Evolutionary conservation across 768 basidiomycete species (phyloP).

Genomic region (Crucibulum laeve): DNA sequence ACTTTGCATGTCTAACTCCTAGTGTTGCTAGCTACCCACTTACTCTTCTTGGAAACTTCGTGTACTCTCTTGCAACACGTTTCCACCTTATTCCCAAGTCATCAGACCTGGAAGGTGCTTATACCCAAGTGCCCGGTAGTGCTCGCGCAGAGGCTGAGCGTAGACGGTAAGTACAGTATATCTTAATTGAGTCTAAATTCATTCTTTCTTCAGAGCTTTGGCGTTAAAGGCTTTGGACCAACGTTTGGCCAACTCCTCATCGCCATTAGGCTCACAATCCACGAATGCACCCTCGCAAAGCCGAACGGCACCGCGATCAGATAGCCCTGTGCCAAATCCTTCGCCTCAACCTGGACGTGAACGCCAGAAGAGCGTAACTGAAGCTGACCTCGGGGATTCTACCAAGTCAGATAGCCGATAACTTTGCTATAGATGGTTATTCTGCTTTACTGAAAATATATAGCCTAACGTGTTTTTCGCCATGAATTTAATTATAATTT

Average conservation of each 20-base stretch:
- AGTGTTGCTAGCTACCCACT: slow-evolving; percentile 58
- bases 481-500: no score
- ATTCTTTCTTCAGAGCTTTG: slow-evolving; percentile 63
- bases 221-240: slow-evolving; percentile 97
- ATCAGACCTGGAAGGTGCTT: slow-evolving; percentile 72
- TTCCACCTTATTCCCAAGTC: slow-evolving; percentile 73
- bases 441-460: no score
- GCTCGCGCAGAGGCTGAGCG: slow-evolving; percentile 96
- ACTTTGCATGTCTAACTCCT: slow-evolving; percentile 3
- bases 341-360: no score
- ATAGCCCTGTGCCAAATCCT: neutral
- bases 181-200: slow-evolving; percentile 6
- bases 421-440: slow-evolving; percentile 7
- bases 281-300: slow-evolving; percentile 24
- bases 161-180: slow-evolving; percentile 57
- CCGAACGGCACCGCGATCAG: neutral
- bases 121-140: slow-evolving; percentile 76
- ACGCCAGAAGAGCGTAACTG: slow-evolving; percentile 31
- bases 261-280: slow-evolving; percentile 32
- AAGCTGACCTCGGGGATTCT: slow-evolving; percentile 27
- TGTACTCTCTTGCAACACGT: slow-evolving; percentile 61
- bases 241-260: slow-evolving; percentile 67
- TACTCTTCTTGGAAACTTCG: slow-evolving; percentile 58
- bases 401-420: slow-evolving; percentile 25
- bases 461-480: no score